phyloP scores from a whole-genome alignment of 495 filamentous ascomycete genomes.

The Penicillium herquei region DNA sequence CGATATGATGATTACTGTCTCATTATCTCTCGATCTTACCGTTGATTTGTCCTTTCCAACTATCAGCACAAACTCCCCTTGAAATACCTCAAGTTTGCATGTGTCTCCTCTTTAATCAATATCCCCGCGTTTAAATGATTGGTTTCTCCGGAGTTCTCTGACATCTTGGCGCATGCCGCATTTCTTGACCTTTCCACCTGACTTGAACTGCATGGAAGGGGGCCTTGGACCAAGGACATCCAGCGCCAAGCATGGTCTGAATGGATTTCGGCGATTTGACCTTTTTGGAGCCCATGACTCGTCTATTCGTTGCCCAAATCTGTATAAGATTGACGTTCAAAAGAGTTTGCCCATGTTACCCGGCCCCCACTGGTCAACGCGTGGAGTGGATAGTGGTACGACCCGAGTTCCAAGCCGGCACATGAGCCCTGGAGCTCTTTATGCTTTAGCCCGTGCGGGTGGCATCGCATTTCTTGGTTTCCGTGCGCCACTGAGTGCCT shows the following conservation, averaged over 20 bases:
- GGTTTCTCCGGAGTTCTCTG: constrained; percentile 1
- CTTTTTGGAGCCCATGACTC: background rate
- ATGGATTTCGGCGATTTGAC: background rate
- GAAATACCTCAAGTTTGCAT: background rate
- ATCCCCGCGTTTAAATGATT: background rate
- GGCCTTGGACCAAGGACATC: background rate
- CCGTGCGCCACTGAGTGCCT: background rate
- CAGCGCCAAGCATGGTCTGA: constrained; percentile 1
- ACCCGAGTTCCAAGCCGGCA: background rate
- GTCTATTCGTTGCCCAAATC: background rate
- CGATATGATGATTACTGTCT: background rate
- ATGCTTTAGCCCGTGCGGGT: background rate
- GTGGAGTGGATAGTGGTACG: background rate
- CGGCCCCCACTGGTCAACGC: constrained; percentile 6
- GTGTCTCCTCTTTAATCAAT: background rate
- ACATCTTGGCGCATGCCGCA: background rate
- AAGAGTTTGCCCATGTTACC: constrained; percentile 3
- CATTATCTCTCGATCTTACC: background rate
- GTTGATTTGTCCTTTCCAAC: background rate
- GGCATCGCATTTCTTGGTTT: background rate
- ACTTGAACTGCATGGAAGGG: no score
- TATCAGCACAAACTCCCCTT: background rate
- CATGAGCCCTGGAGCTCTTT: background rate
- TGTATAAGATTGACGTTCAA: constrained; percentile 10
- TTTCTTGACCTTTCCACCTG: background rate